Conservation (phyloP, 1,284 basidiomycete species). For the Leccinum proximum region DNA sequence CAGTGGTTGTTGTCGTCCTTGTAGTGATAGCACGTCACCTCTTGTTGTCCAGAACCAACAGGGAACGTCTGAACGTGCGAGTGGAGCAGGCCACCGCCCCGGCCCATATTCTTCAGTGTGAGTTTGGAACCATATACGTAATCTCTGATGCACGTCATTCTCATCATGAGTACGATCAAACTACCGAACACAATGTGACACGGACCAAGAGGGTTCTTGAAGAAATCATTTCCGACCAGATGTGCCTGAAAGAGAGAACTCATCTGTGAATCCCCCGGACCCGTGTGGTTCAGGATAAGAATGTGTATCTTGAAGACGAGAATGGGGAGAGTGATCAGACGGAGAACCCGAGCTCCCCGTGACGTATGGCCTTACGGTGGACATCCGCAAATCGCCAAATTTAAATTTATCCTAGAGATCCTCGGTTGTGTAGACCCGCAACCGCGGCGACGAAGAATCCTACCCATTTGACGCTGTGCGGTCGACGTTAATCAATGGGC, state of each 20-base stretch:
- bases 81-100: slow-evolving; percentile 95
- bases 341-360: slow-evolving; percentile 86
- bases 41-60: slow-evolving; percentile 91
- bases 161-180: slow-evolving; percentile 1
- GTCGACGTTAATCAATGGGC: neutral
- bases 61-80: slow-evolving; percentile 97
- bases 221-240: slow-evolving; percentile 91
- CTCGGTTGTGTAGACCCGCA: slow-evolving; percentile 95
- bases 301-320: slow-evolving; percentile 97
- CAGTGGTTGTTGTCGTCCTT: slow-evolving; percentile 98
- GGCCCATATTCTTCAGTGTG: slow-evolving; percentile 97
- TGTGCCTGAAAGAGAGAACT: slow-evolving; percentile 99
- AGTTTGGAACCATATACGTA: slow-evolving; percentile 84
- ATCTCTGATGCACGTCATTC: slow-evolving; percentile 53
- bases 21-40: slow-evolving; percentile 99
- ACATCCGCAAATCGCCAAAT: slow-evolving; percentile 94
- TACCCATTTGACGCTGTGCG: slow-evolving; percentile 88
- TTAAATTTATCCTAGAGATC: slow-evolving; percentile 90
- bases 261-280: slow-evolving; percentile 98
- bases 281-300: slow-evolving; percentile 89
- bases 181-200: slow-evolving; percentile 6
- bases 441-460: slow-evolving; percentile 95
- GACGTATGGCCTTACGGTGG: slow-evolving; percentile 71
- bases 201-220: slow-evolving; percentile 79
- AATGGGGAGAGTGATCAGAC: slow-evolving; percentile 89